Evolutionary conservation across 140 eudicot species (phyloP).

Genomic region (Cichorium intybus): DNA sequence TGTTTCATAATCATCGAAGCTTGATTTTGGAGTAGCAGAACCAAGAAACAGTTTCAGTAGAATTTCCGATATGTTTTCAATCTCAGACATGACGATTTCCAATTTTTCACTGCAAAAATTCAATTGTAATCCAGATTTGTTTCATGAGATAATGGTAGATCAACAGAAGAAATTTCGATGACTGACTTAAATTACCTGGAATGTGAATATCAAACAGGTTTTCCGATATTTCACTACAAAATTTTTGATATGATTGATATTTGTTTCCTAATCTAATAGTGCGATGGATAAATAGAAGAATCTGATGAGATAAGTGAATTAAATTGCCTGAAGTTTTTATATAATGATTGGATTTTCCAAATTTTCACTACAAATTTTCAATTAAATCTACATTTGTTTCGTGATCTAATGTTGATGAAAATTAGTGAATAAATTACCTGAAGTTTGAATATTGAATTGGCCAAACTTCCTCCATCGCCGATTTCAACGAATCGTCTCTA

Average conservation of each 20-base stretch:
- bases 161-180: background rate
- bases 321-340: background rate
- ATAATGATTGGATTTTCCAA: background rate
- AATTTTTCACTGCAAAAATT: constrained; percentile 50
- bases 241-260: too few relatives aligned
- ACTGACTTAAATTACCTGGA: background rate
- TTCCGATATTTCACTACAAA: too few relatives aligned
- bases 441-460: constrained; percentile 63
- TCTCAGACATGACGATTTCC: constrained; percentile 39
- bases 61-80: constrained; percentile 43
- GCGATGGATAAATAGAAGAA: too few relatives aligned
- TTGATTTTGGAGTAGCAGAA: background rate
- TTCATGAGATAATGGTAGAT: background rate
- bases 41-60: constrained; percentile 28
- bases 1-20: constrained; percentile 10
- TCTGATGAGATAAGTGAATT: too few relatives aligned
- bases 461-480: constrained; percentile 72
- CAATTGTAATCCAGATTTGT: background rate
- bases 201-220: too few relatives aligned
- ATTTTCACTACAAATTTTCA: constrained; percentile 29
- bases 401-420: background rate
- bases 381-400: background rate
- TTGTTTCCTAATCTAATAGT: background rate
- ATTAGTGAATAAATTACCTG: constrained; percentile 44
- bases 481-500: constrained; percentile 38